Evolutionary conservation across 1,284 basidiomycete genomes (phyloP).

Genomic region (Pholiota adiposa): DNA sequence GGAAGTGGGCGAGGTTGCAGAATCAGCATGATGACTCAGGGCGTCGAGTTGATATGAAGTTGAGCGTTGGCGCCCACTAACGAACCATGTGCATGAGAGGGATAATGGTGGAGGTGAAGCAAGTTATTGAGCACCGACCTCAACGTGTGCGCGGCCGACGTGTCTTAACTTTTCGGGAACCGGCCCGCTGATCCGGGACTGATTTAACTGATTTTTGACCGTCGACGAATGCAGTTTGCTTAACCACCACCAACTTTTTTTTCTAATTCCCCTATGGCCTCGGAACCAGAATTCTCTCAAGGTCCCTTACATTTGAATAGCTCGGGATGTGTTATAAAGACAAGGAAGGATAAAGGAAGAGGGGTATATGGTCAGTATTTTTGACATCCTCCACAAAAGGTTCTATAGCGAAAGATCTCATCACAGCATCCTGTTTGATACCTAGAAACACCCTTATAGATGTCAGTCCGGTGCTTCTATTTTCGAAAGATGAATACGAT

Average conservation of each 20-base stretch:
- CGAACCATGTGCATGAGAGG: constrained; percentile 9
- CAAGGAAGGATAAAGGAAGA: constrained; percentile 55
- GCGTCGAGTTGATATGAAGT: neutral
- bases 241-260: neutral
- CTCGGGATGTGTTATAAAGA: constrained; percentile 39
- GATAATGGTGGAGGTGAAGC: neutral
- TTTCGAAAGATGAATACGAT: constrained; percentile 75
- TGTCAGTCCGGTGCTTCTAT: constrained; percentile 85
- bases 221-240: too few species aligned
- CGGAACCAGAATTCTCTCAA: neutral
- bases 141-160: constrained; percentile 4
- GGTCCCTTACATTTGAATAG: constrained; percentile 30
- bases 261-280: neutral
- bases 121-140: neutral
- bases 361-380: constrained; percentile 61
- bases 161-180: constrained; percentile 1
- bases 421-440: constrained; percentile 62
- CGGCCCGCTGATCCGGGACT: constrained; percentile 15
- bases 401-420: constrained; percentile 18
- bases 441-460: constrained; percentile 74
- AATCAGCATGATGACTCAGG: constrained; percentile 17
- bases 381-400: neutral
- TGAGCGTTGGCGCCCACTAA: neutral
- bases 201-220: neutral
- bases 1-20: constrained; percentile 55